Conservation (phyloP, 1,284 basidiomycete genomes). For the Stygiomarasmius scandens region DNA sequence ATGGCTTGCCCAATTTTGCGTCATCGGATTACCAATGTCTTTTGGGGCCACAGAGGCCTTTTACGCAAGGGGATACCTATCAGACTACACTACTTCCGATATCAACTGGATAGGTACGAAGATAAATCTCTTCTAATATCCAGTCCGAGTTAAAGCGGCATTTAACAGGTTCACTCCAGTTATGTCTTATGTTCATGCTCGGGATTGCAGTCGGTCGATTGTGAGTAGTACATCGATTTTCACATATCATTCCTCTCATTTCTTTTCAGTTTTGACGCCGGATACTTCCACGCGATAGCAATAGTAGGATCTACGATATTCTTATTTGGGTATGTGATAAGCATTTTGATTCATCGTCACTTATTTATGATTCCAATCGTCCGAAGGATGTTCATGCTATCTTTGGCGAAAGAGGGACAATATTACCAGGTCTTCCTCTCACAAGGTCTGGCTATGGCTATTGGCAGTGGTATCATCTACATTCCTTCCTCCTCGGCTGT, state of each 20-base stretch:
- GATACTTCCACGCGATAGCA: constrained; percentile 7
- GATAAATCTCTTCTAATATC: background rate
- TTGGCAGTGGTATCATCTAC: constrained; percentile 19
- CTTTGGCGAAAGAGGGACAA: constrained; percentile 8
- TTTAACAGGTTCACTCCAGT: constrained; percentile 3
- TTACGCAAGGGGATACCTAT: constrained; percentile 3
- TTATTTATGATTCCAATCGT: background rate
- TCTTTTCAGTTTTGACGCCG: constrained; percentile 6
- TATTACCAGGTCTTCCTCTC: constrained; percentile 20
- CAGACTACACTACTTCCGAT: constrained; percentile 3
- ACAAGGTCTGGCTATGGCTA: constrained; percentile 22
- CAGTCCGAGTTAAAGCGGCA: too few species aligned
- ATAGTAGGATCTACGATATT: constrained; percentile 3
- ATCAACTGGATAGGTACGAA: constrained; percentile 12
- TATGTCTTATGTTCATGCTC: constrained; percentile 8
- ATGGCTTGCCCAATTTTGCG: constrained; percentile 1
- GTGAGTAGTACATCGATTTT: background rate
- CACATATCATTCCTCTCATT: background rate
- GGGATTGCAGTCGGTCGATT: constrained; percentile 6
- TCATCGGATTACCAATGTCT: background rate
- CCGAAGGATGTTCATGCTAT: constrained; percentile 14
- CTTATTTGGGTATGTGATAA: background rate
- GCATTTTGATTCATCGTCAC: background rate
- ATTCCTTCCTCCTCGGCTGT: constrained; percentile 15
- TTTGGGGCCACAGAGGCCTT: constrained; percentile 1